Evolutionary conservation across 2,329 filamentous ascomycete species (phyloP), one percentile per base, ranked within the genome.

Genomic region (Anthostomella pinea): DNA sequence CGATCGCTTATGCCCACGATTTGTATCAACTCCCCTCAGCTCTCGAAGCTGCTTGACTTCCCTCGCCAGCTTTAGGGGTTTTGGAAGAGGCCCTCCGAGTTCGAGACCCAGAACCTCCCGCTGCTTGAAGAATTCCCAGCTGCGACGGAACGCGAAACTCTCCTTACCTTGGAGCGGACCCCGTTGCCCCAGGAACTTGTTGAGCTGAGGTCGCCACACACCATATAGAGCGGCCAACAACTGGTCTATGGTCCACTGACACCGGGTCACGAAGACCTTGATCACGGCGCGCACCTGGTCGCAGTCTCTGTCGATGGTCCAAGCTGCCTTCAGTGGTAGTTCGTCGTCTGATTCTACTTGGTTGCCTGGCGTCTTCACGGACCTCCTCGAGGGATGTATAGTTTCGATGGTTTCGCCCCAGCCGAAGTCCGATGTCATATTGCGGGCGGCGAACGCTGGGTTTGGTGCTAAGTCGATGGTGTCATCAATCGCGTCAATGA

Each of bases 271-370:
- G 3, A 41, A 21, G 5, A 41, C 37, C 11, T 41, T 41, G 29
- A 37, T 41, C 38, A 41, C 37, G 8, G 38, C 33, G 6, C 33
- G 38, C 7, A 41, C 13, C 23, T 41, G 38, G 19, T 41, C 38
- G 20, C 38, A 41, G 19, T 41, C 28, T 18, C 25, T 22, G 24
- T 41, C 38, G 13, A 41, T 22, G 16, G 14, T 6, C n/a, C n/a
- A 31, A 15, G 8, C 13, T 9, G 25, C 25, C 25, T n/a, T 9
- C 8, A 28, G 11, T 14, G 11, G 25, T 8, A 14, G 15, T 28
- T 8, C 8, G 25, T 9, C 8, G 15, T 14, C 7, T 9, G 25
- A 28, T 7, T 28, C 25, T n/a, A 14, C 10, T 14, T 14, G 13
- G 15, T 28, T n/a, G 8, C 7, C 7, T 28, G 25, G 15, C 15